Conservation (phyloP, 108 stramenopile genomes). For the Nitzschia sp. region DNA sequence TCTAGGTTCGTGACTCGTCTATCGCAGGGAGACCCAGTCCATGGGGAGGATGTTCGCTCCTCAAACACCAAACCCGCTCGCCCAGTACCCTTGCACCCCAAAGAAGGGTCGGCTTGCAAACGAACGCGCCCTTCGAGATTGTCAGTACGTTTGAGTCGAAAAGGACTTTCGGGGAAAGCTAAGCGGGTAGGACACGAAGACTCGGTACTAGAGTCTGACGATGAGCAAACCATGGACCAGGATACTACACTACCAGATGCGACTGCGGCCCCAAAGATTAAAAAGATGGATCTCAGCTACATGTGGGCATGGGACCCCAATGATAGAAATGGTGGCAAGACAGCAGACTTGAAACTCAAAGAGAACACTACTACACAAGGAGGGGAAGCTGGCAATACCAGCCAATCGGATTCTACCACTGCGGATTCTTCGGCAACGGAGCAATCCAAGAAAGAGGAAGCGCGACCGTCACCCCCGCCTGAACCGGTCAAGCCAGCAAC, state of each 20-base stretch:
- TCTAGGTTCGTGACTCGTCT: neutral
- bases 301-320: constrained; percentile 86
- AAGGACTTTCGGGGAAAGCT: constrained; percentile 37
- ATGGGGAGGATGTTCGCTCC: neutral
- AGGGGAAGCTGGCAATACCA: neutral
- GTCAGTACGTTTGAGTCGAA: constrained; percentile 16
- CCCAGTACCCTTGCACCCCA: neutral
- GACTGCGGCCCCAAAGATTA: constrained; percentile 42
- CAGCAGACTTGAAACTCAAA: constrained; percentile 1
- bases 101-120: neutral
- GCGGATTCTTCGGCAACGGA: neutral
- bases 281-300: constrained; percentile 80
- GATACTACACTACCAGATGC: neutral
- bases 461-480: neutral
- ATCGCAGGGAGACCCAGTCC: neutral
- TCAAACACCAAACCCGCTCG: neutral
- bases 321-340: constrained; percentile 15
- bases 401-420: constrained; percentile 1
- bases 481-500: neutral
- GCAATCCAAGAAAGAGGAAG: neutral
- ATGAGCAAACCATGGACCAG: constrained; percentile 5
- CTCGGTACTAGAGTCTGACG: constrained; percentile 31
- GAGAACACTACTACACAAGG: neutral
- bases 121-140: neutral
- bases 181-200: constrained; percentile 38